A percentile compares a stretch with the other conserved stretches of the same genome.
phyloP scores from a whole-genome alignment of 371 early-diverging fungal genomes.

The Basidiobolus meristosporus region DNA sequence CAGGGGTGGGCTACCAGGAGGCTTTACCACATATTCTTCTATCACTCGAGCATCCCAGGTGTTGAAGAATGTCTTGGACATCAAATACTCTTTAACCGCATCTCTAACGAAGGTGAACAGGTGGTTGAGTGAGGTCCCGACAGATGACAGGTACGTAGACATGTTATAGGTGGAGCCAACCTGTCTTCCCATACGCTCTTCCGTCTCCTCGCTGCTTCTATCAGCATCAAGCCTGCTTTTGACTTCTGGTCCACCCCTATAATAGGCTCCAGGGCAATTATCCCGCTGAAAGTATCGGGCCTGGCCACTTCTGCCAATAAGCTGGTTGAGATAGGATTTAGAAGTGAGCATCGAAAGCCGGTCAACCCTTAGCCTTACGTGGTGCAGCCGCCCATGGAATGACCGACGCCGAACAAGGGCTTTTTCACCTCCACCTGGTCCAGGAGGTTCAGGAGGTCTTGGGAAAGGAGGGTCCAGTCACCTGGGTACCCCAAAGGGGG shows the following conservation, averaged over 20 bases:
- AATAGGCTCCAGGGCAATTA: conserved; percentile 7
- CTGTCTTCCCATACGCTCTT: conserved; percentile 1
- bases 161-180: neutral
- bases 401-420: conserved; percentile 2
- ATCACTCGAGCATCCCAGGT: conserved; percentile 2
- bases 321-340: neutral
- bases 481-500: neutral
- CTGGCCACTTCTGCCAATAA: neutral
- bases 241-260: conserved; percentile 16
- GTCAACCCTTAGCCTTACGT: neutral
- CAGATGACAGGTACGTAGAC: no score
- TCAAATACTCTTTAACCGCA: neutral
- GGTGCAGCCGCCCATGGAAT: conserved; percentile 2
- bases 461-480: neutral
- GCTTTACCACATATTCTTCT: neutral
- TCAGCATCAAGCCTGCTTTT: conserved; percentile 46
- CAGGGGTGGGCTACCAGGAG: no score
- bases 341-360: neutral
- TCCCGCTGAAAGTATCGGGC: conserved; percentile 1
- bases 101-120: conserved; percentile 1
- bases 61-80: neutral
- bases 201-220: conserved; percentile 8
- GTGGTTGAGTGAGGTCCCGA: neutral
- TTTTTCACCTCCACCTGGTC: neutral
- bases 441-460: conserved; percentile 1